Conservation (phyloP, 345 rosid genomes). For the Salix viminalis region DNA sequence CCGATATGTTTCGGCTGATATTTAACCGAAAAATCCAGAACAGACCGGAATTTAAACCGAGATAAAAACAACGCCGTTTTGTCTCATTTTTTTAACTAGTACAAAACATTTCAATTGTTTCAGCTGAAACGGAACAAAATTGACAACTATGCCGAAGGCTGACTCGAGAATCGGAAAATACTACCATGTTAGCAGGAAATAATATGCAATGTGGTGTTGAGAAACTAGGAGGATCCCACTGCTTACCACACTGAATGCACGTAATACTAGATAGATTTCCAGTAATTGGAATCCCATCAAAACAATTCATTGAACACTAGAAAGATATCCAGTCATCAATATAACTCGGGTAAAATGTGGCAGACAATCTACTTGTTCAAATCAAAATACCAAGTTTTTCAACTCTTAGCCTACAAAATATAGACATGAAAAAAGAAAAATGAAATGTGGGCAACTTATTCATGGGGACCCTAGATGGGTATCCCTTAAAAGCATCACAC, state of each 20-base stretch:
- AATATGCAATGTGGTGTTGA: not conserved
- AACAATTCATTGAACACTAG: not conserved
- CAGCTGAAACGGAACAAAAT: no score
- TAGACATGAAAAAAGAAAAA: constrained; percentile 25
- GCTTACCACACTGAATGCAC: not conserved
- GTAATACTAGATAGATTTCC: not conserved
- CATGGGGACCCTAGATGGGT: constrained; percentile 42
- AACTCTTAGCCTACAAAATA: constrained; percentile 15
- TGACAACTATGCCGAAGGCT: not conserved
- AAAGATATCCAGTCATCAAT: not conserved
- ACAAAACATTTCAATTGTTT: no score
- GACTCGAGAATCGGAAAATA: not conserved
- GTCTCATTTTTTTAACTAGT: no score
- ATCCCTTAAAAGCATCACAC: constrained; percentile 42
- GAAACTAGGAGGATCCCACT: not conserved
- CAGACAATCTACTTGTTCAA: not conserved
- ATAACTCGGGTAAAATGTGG: not conserved
- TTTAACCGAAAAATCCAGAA: no score
- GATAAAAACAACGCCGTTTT: rapidly evolving
- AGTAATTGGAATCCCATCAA: not conserved
- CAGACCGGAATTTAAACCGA: no score
- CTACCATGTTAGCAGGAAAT: not conserved
- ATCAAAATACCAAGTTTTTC: constrained; percentile 20
- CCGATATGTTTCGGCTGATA: no score
- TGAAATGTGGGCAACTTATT: constrained; percentile 38